Evolutionary conservation across 805 yeast species (phyloP).

Genomic region (Lipomyces starkeyi): DNA sequence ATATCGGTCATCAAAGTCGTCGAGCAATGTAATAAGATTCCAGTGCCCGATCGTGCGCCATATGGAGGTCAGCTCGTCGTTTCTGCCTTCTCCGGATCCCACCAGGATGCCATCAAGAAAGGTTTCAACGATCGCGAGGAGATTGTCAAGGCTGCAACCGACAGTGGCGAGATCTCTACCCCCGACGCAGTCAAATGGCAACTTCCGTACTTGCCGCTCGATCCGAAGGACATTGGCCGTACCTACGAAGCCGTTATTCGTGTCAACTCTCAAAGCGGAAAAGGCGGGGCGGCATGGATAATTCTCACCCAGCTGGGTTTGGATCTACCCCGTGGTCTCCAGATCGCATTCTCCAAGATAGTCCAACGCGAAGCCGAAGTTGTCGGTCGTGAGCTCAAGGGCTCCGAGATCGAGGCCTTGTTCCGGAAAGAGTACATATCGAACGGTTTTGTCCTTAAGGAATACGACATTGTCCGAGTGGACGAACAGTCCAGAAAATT

Average conservation of each 20-base stretch:
- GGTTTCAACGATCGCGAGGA: constrained; percentile 64
- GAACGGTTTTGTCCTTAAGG: constrained; percentile 49
- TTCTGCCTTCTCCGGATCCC: constrained; percentile 85
- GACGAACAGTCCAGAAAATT: constrained; percentile 53
- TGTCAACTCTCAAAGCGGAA: constrained; percentile 86
- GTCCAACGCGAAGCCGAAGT: constrained; percentile 75
- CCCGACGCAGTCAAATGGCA: constrained; percentile 59
- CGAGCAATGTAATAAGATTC: constrained; percentile 81
- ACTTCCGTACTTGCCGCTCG: constrained; percentile 82
- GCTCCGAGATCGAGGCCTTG: constrained; percentile 66
- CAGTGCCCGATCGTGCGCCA: constrained; percentile 79
- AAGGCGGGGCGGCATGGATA: constrained; percentile 91
- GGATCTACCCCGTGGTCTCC: constrained; percentile 81
- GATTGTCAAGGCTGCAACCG: constrained; percentile 39
- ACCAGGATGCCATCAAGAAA: constrained; percentile 86
- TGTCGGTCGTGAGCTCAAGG: constrained; percentile 72
- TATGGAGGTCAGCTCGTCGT: constrained; percentile 84
- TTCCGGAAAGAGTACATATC: constrained; percentile 63
- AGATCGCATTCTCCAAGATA: constrained; percentile 71
- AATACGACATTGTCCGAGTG: constrained; percentile 56
- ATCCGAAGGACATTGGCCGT: constrained; percentile 83
- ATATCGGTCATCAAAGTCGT: constrained; percentile 70
- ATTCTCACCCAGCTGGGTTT: constrained; percentile 75
- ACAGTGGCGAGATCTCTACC: constrained; percentile 24
- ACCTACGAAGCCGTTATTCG: constrained; percentile 92